Base-by-base conservation (phyloP, 1,284 basidiomycete species). In the Fomitiporia mediterranea region DNA sequence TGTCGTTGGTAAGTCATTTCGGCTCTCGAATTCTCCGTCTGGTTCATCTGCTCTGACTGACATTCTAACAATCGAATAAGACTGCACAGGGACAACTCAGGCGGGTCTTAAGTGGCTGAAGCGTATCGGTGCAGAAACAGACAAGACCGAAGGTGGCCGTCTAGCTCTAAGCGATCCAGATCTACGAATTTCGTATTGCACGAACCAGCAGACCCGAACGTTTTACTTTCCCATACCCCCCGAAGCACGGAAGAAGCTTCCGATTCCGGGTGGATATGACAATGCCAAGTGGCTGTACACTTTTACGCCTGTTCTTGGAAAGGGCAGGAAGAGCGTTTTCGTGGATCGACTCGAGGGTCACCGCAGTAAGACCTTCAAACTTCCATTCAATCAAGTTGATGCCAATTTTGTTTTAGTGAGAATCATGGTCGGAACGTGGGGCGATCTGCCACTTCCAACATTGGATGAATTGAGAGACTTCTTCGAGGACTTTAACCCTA, bases 61-160 rank as follows among this genome's bases (percentile, higher is more conserved):
- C 44, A 4, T 46, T n/a, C 4, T 13, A 34, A 34, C 4, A 40
- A 25, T 44, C 30, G 17, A 9, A 47, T 30, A 25, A 61, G 60
- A 61, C 37, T 61, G 60, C 28, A 53, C 57, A 19, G 60, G 60
- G 6, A 32, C 50, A 23, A 53, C 43, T 11, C 60, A 61, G 28
- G 60, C 55, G 9, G 60, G 60, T 17, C 28, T 56, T n/a, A 61
- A 59, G 38, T 59, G 57, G 58, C 52, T 60, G 13, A 59, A 52
- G 25, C 53, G 49, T 19, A 11, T 55, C 11, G 19, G 30, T 21
- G 25, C 47, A 6, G 17, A 50, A 30, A 8, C 23, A 9, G 57
- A 54, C 47, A 38, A 37, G 25, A 11, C 52, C 6, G 13, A n/a
- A 5, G 38, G 39, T 3, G 30, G 35, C 34, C 48, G 34, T 19